These are phyloP conservation scores for Yarrowia bubula DNA, from an alignment of 805 yeast genomes.

Conservation along the genomic window DNA sequence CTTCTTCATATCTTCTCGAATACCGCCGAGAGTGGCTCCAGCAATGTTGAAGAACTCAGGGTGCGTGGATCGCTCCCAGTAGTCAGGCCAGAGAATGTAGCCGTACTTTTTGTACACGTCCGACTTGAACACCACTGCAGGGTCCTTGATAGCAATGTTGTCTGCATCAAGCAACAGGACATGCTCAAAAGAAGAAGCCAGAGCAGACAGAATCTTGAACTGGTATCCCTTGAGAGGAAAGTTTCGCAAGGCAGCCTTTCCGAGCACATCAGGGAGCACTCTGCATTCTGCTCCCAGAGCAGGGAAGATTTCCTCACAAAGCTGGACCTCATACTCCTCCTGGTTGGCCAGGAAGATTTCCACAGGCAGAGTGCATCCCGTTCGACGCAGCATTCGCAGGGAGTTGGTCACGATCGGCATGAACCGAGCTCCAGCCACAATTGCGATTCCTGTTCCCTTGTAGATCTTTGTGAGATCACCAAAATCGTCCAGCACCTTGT, in stretches of 20 bases:
- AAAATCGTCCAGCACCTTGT: conserved; percentile 10
- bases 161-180: conserved; percentile 74
- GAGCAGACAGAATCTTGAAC: conserved; percentile 63
- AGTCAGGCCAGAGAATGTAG: conserved; percentile 77
- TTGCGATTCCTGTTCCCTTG: conserved; percentile 55
- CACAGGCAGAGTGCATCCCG: conserved; percentile 69
- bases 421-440: conserved; percentile 78
- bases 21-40: conserved; percentile 50
- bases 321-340: conserved; percentile 67
- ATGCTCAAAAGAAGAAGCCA: conserved; percentile 71
- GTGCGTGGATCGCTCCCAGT: conserved; percentile 80
- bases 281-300: conserved; percentile 64
- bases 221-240: conserved; percentile 64
- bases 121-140: conserved; percentile 56
- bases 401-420: conserved; percentile 69
- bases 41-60: conserved; percentile 72
- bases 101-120: conserved; percentile 56
- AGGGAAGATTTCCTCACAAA: conserved; percentile 66
- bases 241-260: conserved; percentile 48
- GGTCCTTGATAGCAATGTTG: conserved; percentile 64
- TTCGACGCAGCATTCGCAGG: conserved; percentile 60
- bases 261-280: conserved; percentile 59
- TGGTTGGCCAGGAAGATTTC: conserved; percentile 76
- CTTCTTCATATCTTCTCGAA: conserved; percentile 40
- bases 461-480: conserved; percentile 29